A percentile compares a stretch with the other conserved stretches of the same genome.
These are phyloP conservation scores for Diospyros kaki DNA, from an alignment of 148 eudicot genomes.

Conservation along the genomic window DNA sequence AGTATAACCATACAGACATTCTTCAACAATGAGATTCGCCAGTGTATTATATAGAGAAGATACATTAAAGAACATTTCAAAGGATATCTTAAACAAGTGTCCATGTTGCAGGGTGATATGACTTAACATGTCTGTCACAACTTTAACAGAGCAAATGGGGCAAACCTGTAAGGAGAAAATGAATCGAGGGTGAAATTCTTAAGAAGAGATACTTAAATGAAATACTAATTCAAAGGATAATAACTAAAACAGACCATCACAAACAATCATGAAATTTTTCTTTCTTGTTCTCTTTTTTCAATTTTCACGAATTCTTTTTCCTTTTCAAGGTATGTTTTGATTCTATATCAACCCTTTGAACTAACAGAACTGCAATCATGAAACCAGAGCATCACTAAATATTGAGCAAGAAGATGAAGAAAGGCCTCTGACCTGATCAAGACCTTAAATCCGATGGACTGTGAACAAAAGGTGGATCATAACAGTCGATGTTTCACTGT, in stretches of 20 bases:
- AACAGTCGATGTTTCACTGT: not conserved
- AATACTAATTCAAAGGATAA: not conserved
- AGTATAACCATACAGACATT: not conserved
- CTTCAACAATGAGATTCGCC: not conserved
- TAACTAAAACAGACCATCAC: not conserved
- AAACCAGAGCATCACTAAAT: not conserved
- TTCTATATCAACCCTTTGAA: not conserved
- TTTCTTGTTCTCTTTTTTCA: not conserved
- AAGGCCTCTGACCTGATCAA: not conserved
- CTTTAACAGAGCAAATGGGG: constrained; percentile 72
- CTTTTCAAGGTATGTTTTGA: not conserved
- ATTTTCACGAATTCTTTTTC: not conserved
- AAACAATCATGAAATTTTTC: not conserved
- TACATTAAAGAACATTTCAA: constrained; percentile 6
- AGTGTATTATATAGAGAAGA: not conserved
- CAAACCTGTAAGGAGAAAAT: constrained; percentile 54
- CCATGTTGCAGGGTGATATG: constrained; percentile 86
- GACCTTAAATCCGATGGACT: not conserved
- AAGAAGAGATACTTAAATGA: not conserved
- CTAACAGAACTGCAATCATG: not conserved
- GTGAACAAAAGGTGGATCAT: too few species aligned
- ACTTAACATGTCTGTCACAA: constrained; percentile 69
- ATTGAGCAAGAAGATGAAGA: not conserved
- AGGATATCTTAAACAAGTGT: constrained; percentile 91
- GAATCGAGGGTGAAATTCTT: not conserved